Base-by-base conservation (phyloP, 2,329 filamentous ascomycete genomes). In the Cladosporium halotolerans region DNA sequence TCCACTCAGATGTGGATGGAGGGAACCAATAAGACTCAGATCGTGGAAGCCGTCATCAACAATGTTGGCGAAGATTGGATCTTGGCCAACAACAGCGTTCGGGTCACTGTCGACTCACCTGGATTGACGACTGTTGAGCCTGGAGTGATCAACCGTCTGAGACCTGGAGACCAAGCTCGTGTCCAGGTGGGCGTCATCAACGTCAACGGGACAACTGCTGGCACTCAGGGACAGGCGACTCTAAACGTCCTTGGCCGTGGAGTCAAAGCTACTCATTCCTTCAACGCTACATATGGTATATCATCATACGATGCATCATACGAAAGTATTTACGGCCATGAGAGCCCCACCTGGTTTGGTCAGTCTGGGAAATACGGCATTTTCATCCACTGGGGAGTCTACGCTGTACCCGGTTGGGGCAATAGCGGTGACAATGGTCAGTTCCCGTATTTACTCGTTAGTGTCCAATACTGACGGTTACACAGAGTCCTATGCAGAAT, bases 311-410 rank as follows among this genome's bases (percentile, higher is more conserved):
- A 70, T 42, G 55, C 67, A 10, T 68, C 64, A 3, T 71, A 66
- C 46, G 68, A 70, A n/a, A 70, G 68, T 3, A 63, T 72, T 14
- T 72, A 72, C 47, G 60, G 64, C 44, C 72, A 74, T 47, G 73
- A 75, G 60, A 72, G 72, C 11, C 78, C 79, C 0, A 68, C 72
- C 4, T 82, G 80, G 79, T 83, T 74, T 57, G 71, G 78, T 51
- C 70, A 74, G 40, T 53, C 50, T 9, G 76, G 71, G 18, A 83
- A 83, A 54, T 83, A 72, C 56, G 80, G 80, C 0, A 82, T 83
- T 36, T 82, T 83, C 60, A 78, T 82, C 39, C 80, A 82, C 55
- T 82, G 80, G 64, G 79, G 80, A 0, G 68, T 74, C 0, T 83
- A 81, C 57, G 66, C 77, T 0, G 79, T 82, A 0, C 76, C 79